Evolutionary conservation across 495 filamentous ascomycete genomes (phyloP), one percentile per base, ranked within the genome.

Genomic region (Hyaloscypha variabilis): DNA sequence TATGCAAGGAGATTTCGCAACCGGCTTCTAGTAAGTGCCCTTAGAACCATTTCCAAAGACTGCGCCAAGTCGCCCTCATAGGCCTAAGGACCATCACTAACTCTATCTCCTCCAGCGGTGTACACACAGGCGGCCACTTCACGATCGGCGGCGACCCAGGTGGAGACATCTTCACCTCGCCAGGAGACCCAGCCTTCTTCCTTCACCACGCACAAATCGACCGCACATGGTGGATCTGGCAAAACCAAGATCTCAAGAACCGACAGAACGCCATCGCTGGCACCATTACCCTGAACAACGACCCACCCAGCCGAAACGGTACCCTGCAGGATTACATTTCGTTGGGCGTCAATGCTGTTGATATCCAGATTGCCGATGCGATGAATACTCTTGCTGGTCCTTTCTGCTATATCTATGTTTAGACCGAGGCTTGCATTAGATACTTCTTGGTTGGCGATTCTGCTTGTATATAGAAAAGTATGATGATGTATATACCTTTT

Each of bases 131-230:
- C 10, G 65, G 70, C 19, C 70, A 72, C 62, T 72, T 61, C 60
- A 72, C 65, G 25, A 60, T 63, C 8, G 67, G 60, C 8, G 70
- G 70, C 57, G 70, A 72, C 58, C 70, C 70, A 62, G 70, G 70
- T 14, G 67, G 57, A 2, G 88, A 90, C 72, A 70, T 86, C 39
- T 90, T 80, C 67, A 79, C 77, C 23, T 85, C 81, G 30, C 83
- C 87, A 2, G 85, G 87, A 19, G 90, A 92, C 65, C 88, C 89
- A 8, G 82, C 78, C 11, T 92, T 92, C 76, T 92, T 77, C 71
- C 79, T 88, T 14, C 70, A 72, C 50, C 70, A 72, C 49, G 64
- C 21, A 17, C 55, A 65, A 24, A 69, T 72, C 34, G 70, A 72
- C 42, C 55, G 70, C 17, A 57, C 56, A 0, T 72, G 67, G 67